Base-by-base conservation (phyloP, 495 filamentous ascomycete genomes). In the Talaromyces thailandensis region DNA sequence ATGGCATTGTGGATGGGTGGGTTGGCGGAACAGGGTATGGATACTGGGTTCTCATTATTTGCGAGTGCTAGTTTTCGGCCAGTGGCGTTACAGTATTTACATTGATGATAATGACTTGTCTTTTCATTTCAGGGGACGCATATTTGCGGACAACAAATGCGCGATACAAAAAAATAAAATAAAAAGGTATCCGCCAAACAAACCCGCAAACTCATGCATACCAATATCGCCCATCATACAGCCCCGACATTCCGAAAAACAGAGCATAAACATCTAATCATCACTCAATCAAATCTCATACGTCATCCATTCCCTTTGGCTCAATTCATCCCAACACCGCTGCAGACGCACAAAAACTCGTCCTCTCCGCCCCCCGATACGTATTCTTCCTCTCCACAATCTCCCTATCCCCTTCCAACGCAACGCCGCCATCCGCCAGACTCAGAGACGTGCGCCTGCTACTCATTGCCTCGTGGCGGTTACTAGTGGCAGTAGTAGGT, bases 281-380 rank as follows among this genome's bases (percentile, higher is more conserved):
- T 43, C 14, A 43, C 37, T 35, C 31, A 35, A 40, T 40, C 35
- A 53, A n/a, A 53, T 53, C 50, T 53, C 35, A 40, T 40, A 40
- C 35, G 21, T 48, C 43, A 48, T 48, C 1, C 40, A 37, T n/a
- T 21, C 5, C 16, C n/a, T 18, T 45, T 16, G 2, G 1, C 23
- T 6, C 18, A 8, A 0, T 51, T 21, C n/a, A 48, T 48, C 18
- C 43, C 35, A 40, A 3, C 43, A n/a, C 18, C 18, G 9, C 16
- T 9, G 11, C 16, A 26, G 25, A 18, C 29, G 62, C 71, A 61
- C 61, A 56, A 51, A 73, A 51, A 57, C 73, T 73, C 6, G 74
- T 77, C 18, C 76, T 68, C 59, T 72, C 72, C 4, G 70, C 65
- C 9, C 73, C 76, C 0, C 74, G 66, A 31, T 78, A 77, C 1